phyloP scores from a whole-genome alignment of 2,329 filamentous ascomycete species.

The Clarireedia homoeocarpa region DNA sequence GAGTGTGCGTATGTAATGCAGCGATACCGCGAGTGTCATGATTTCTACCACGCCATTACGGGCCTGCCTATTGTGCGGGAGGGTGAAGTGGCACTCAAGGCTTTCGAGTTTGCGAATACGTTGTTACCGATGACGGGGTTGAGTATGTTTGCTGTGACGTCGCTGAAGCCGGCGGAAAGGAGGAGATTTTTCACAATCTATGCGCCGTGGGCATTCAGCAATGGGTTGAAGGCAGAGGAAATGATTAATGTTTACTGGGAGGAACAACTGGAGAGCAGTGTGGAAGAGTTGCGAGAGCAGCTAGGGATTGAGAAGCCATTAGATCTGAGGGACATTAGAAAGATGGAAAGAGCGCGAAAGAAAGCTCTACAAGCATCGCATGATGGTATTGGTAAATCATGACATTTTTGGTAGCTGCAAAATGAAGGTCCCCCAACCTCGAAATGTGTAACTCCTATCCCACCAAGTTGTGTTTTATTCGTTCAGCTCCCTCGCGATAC shows the following conservation, averaged over 20 bases:
- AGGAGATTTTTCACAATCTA: constrained; percentile 66
- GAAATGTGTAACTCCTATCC: not conserved
- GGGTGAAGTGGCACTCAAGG: constrained; percentile 94
- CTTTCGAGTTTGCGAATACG: constrained; percentile 95
- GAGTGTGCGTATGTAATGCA: constrained; percentile 99
- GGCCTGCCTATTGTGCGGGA: constrained; percentile 88
- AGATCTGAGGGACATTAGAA: constrained; percentile 72
- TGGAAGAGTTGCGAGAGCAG: constrained; percentile 63
- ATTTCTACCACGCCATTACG: constrained; percentile 94
- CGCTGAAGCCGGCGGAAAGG: constrained; percentile 55
- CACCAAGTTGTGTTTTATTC: not conserved
- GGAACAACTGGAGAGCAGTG: constrained; percentile 79
- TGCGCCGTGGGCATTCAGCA: constrained; percentile 83
- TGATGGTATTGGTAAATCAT: constrained; percentile 25
- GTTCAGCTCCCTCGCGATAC: no score
- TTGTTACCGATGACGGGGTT: constrained; percentile 91
- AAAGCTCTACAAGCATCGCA: constrained; percentile 43
- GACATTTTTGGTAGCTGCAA: not conserved
- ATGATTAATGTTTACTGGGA: constrained; percentile 98
- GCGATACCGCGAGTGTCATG: constrained; percentile 92
- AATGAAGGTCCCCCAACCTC: not conserved
- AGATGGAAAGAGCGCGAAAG: constrained; percentile 59
- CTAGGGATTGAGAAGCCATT: constrained; percentile 83
- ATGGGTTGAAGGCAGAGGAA: constrained; percentile 68
- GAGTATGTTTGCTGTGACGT: constrained; percentile 63